Conservation (phyloP, 2,329 filamentous ascomycete species). For the Samsoniella hepiali region DNA sequence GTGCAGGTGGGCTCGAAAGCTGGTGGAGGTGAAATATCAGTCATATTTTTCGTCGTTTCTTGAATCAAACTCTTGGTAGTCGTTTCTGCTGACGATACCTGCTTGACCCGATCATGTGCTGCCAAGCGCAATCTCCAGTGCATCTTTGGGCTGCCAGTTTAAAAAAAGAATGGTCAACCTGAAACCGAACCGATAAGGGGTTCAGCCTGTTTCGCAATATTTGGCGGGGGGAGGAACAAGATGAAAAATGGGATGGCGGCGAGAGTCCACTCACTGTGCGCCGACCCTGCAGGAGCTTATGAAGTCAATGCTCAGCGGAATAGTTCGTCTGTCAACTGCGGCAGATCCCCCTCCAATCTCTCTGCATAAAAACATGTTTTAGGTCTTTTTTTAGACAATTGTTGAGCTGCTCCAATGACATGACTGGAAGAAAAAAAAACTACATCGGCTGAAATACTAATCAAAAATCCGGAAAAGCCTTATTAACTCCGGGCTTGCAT, state of each 20-base stretch:
- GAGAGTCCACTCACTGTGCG: background rate
- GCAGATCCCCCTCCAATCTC: slow-evolving; percentile 5
- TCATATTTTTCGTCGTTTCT: background rate
- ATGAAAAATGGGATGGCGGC: slow-evolving; percentile 7
- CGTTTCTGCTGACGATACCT: background rate
- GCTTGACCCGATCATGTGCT: background rate
- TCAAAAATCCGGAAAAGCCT: background rate
- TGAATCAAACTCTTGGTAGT: too few species aligned
- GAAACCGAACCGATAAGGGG: slow-evolving; percentile 4
- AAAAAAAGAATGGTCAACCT: slow-evolving; percentile 14
- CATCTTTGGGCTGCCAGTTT: background rate
- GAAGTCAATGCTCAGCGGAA: background rate
- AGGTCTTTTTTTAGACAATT: slow-evolving; percentile 2
- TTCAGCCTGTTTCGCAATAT: background rate
- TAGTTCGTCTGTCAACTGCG: slow-evolving; percentile 13
- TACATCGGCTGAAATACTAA: background rate
- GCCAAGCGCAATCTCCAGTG: background rate
- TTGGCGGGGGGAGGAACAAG: background rate
- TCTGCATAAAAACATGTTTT: slow-evolving; percentile 4
- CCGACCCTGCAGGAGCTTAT: background rate
- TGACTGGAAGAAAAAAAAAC: background rate
- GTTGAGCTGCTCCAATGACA: background rate
- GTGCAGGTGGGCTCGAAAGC: background rate
- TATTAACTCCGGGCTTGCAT: slow-evolving; percentile 5
- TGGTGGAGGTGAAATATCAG: background rate